Base-by-base conservation (phyloP, 768 basidiomycete genomes). In the Kwoniella bestiolae region DNA sequence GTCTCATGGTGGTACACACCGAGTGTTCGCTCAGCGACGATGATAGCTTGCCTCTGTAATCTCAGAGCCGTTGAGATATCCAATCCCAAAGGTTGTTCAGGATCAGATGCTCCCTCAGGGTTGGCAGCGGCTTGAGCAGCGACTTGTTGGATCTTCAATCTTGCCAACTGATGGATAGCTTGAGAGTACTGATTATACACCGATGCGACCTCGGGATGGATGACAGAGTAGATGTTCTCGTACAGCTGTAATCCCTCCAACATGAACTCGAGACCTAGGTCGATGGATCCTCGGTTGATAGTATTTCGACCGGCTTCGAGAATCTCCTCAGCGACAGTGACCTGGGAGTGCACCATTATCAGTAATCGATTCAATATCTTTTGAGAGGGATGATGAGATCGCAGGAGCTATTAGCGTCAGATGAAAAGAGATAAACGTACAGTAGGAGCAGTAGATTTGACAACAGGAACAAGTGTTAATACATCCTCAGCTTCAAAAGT, bases 151-250 rank as follows among this genome's bases (percentile, higher is more conserved):
- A 76, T 79, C 68, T 66, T 76, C 63, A 79, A 38, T 63, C 80
- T 76, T 32, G 78, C 77, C 25, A 83, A 71, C 49, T 72, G 76
- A 71, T 83, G 81, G 57, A 83, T 79, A 5, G 80, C 72, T 51
- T 82, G 76, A 2, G 82, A 81, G 64, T 83, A 82, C 35, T 74
- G 63, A 73, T 83, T 82, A 78, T 82, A 83, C 23, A 81, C 80
- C 11, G 69, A 58, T 0, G 82, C 83, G 25, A 83, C 80, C 61
- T 83, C 83, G 26, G 83, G 81, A 74, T 84, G 83, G 28, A 83
- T 75, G 49, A 81, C 69, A 5, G 82, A 82, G 70, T 82, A 82
- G 56, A 83, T 80, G 63, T 81, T 81, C 74, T 84, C 83, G 75
- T 81, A 82, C 25, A 80, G 65, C 61, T 79, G 78, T 28, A 83